These are phyloP conservation scores for Amanita pseudoporphyria DNA, from an alignment of 768 basidiomycete species.

Conservation along the genomic window DNA sequence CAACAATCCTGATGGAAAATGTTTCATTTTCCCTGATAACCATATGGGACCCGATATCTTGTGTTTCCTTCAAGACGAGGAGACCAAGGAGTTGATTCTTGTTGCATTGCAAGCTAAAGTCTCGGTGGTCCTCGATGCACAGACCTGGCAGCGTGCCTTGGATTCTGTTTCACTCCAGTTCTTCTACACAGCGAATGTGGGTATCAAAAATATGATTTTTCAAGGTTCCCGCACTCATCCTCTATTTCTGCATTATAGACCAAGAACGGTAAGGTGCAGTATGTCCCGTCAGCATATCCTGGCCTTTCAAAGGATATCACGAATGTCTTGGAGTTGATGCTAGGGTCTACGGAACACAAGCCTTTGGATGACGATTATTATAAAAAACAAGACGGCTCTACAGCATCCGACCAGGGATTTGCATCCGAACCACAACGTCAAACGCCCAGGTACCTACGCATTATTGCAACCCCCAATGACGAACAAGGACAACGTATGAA, in stretches of 20 bases:
- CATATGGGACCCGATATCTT: constrained; percentile 9
- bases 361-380: constrained; percentile 8
- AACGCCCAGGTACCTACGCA: background rate
- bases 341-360: constrained; percentile 7
- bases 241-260: constrained; percentile 7
- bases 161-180: constrained; percentile 5
- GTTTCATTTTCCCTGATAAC: constrained; percentile 10
- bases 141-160: constrained; percentile 4
- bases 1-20: no score
- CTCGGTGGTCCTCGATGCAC: background rate
- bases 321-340: no score
- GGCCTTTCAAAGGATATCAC: no score
- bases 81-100: no score
- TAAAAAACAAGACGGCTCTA: constrained; percentile 8
- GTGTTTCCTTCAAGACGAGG: constrained; percentile 10
- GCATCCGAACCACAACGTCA: background rate
- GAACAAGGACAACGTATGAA: constrained; percentile 3
- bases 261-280: no score
- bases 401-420: background rate
- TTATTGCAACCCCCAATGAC: constrained; percentile 7
- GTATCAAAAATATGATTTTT: constrained; percentile 4
- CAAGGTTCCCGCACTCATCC: background rate
- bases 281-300: no score
- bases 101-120: no score
- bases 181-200: constrained; percentile 4